Conservation (phyloP, 208 protist genomes). For the Leishmania tarentolae region DNA sequence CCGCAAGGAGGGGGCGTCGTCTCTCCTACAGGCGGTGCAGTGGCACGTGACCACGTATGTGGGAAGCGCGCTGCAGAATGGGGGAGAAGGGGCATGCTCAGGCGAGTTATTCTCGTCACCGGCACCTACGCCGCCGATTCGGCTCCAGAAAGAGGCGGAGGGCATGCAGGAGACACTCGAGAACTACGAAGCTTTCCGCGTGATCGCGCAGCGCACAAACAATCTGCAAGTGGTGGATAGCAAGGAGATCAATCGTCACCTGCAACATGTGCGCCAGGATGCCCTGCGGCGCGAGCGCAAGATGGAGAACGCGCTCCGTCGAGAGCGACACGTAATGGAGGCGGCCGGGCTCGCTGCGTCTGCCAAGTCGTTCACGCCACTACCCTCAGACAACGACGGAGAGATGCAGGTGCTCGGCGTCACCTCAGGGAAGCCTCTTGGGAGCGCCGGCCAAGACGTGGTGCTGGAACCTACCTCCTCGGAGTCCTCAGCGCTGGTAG, state of each 20-base stretch:
- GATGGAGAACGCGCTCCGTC: conserved; percentile 54
- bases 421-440: conserved; percentile 1
- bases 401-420: conserved; percentile 47
- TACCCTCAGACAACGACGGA: conserved; percentile 4
- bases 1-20: conserved; percentile 54
- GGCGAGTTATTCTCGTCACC: conserved; percentile 12
- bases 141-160: conserved; percentile 70
- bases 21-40: conserved; percentile 76
- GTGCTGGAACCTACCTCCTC: not conserved
- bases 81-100: conserved; percentile 4
- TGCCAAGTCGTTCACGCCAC: conserved; percentile 55
- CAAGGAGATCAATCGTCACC: conserved; percentile 87
- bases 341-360: conserved; percentile 70
- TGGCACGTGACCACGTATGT: conserved; percentile 86
- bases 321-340: conserved; percentile 69
- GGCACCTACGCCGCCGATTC: conserved; percentile 67
- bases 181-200: conserved; percentile 87
- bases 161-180: conserved; percentile 82
- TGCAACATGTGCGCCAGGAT: conserved; percentile 68
- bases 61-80: conserved; percentile 22
- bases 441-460: not conserved
- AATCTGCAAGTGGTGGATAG: conserved; percentile 91
- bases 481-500: not conserved
- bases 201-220: conserved; percentile 88
- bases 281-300: conserved; percentile 50